These are phyloP conservation scores for Salix purpurea DNA, from an alignment of 345 rosid species.

Conservation along the genomic window DNA sequence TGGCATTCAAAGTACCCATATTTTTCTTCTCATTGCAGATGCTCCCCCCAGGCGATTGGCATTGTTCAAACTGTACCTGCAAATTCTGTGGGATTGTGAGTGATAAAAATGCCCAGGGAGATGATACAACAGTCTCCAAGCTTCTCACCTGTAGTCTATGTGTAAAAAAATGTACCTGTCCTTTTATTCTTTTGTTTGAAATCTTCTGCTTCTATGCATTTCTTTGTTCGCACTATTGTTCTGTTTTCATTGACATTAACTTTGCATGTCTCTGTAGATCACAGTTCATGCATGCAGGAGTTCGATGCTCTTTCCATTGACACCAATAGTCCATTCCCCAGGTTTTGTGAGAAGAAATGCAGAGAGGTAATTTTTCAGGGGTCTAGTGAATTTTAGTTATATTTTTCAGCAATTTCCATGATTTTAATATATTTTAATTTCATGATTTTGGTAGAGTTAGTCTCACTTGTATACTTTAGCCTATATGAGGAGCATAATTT, in stretches of 20 bases:
- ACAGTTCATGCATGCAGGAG: slow-evolving; percentile 29
- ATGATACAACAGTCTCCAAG: slow-evolving; percentile 10
- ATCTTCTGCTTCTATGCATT: slow-evolving; percentile 4
- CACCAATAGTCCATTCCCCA: slow-evolving; percentile 25
- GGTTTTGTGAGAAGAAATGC: slow-evolving; percentile 27
- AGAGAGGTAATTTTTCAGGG: slow-evolving; percentile 19
- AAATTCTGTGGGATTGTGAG: slow-evolving; percentile 28
- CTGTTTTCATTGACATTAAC: neutral
- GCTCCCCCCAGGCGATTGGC: slow-evolving; percentile 34
- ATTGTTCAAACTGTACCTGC: slow-evolving; percentile 33
- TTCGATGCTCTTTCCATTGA: slow-evolving; percentile 39
- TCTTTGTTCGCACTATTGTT: neutral
- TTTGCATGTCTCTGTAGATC: slow-evolving; percentile 17
- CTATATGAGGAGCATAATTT: no score
- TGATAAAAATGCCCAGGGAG: slow-evolving; percentile 31
- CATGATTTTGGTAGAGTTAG: neutral
- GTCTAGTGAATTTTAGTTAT: neutral
- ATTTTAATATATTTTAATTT: neutral
- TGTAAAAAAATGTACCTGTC: slow-evolving; percentile 24
- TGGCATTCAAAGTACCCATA: neutral
- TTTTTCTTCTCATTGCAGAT: slow-evolving; percentile 20
- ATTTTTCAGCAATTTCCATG: neutral
- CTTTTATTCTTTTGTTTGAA: slow-evolving; percentile 13
- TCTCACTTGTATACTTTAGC: no score
- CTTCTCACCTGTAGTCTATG: slow-evolving; percentile 26